Evolutionary conservation across 129 eudicot species (phyloP), one percentile per base, ranked within the genome.

Genomic region (Saposhnikovia divaricata): DNA sequence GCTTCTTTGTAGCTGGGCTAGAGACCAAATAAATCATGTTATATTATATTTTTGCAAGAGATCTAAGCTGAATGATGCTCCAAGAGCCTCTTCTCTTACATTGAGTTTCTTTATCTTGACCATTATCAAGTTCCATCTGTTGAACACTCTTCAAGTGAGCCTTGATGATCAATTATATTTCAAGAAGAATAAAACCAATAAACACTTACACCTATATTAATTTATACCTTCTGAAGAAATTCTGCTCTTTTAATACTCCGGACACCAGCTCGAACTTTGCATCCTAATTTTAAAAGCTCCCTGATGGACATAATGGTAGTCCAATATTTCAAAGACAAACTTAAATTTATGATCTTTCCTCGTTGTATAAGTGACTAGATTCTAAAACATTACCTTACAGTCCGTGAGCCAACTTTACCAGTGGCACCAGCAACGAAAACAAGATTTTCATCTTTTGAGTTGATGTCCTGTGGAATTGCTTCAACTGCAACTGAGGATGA

Each of bases 1-100:
- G 89, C 94, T 85, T 95, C 88, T 92, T 96, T 86, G 85, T 88
- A 89, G 92, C 98, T 95, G 98, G 98, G 89, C 97, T 95, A 95
- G 89, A 95, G 92, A 82, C 84, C 90, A 88, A 80, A 85, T 27
- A 46, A 46, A 79, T 70, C 39, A 83, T 84, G 89, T 85, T 83
- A 89, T 80, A 79, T 83, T 72, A 82, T 40, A 57, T 47, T 46
- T 46, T 46, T 42, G 75, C 80, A 81, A 47, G 57, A 81, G 38
- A 70, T 68, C 78, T 72, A 39, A 50, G 55, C 11, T 59, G 51
- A 80, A 47, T 47, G 72, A 75, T 51, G 59, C 51, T 40, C 45
- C 69, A n/a, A 72, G 68, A 77, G 79, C 59, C 77, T 78, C 40
- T 65, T 72, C 76, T 79, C 98, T 85, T 92, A 94, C 98, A 86